phyloP scores from a whole-genome alignment of 2,329 filamentous ascomycete genomes.

The Alternaria tenuissima region DNA sequence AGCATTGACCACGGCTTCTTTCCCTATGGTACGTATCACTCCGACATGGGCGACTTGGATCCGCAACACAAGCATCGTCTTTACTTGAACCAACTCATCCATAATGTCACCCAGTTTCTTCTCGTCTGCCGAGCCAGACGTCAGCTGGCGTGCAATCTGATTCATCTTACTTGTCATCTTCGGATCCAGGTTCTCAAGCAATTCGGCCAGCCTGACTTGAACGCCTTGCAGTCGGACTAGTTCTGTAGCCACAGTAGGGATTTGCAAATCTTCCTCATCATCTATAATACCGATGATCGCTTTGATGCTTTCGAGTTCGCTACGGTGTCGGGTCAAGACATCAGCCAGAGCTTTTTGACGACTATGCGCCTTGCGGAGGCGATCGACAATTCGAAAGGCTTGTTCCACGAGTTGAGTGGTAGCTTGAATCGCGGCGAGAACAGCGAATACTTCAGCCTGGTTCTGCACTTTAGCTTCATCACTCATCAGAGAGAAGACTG shows the following conservation, averaged over 20 bases:
- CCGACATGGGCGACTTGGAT: conserved; percentile 30
- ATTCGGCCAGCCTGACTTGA: neutral
- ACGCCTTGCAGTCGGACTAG: neutral
- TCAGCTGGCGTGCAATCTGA: conserved; percentile 25
- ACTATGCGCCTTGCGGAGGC: conserved; percentile 22
- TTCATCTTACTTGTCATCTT: conserved; percentile 14
- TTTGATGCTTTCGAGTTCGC: neutral
- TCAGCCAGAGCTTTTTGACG: conserved; percentile 19
- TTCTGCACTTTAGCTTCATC: neutral
- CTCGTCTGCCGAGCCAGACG: conserved; percentile 24
- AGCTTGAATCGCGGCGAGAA: neutral
- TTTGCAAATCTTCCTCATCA: neutral
- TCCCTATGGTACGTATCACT: conserved; percentile 19
- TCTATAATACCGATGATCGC: neutral
- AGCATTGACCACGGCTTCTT: conserved; percentile 21
- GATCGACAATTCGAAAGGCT: conserved; percentile 14
- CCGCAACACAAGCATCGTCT: conserved; percentile 19
- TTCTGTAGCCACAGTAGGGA: neutral
- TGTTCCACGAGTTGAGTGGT: conserved; percentile 17
- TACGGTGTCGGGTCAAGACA: neutral
- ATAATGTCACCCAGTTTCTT: conserved; percentile 26
- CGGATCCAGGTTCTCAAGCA: conserved; percentile 8
- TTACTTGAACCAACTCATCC: conserved; percentile 26
- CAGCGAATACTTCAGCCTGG: neutral
- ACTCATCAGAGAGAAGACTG: neutral